These are phyloP conservation scores for Floccularia luteovirens DNA, from an alignment of 768 basidiomycete genomes.

Conservation along the genomic window DNA sequence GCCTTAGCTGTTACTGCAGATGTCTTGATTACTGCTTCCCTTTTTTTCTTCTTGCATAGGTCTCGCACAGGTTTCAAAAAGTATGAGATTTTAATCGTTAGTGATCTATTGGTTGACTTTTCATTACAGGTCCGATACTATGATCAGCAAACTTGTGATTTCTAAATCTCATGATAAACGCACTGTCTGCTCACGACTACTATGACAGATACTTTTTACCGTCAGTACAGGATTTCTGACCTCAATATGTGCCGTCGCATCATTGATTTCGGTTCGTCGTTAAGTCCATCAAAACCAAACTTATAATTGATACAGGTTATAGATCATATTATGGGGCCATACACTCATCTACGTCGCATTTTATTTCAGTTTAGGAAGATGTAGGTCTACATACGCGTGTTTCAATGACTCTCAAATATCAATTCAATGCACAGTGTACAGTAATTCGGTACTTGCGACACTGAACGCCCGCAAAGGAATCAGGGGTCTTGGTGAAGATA, in stretches of 20 bases:
- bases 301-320: conserved; percentile 3
- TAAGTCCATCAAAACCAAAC: not conserved
- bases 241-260: conserved; percentile 33
- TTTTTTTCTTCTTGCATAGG: conserved; percentile 40
- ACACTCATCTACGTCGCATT: conserved; percentile 53
- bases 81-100: conserved; percentile 13
- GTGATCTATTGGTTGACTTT: conserved; percentile 1
- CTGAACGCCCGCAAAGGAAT: conserved; percentile 41
- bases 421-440: conserved; percentile 30
- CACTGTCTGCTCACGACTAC: not conserved
- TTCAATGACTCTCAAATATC: not conserved
- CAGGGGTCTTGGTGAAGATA: conserved; percentile 34
- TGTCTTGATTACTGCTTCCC: conserved; percentile 38
- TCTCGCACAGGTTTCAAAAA: conserved; percentile 49
- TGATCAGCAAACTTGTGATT: conserved; percentile 29
- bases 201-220: conserved; percentile 28
- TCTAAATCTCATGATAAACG: not conserved
- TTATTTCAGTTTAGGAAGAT: conserved; percentile 46
- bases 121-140: conserved; percentile 29
- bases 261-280: conserved; percentile 27
- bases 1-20: conserved; percentile 42
- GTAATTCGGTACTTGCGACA: conserved; percentile 47
- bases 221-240: conserved; percentile 35
- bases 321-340: conserved; percentile 40
- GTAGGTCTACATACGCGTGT: conserved; percentile 20